Percentiles rank a stretch among this genome's conserved stretches.
Conservation (phyloP, 768 basidiomycete species). For the Goffeauzyma gilvescens region DNA sequence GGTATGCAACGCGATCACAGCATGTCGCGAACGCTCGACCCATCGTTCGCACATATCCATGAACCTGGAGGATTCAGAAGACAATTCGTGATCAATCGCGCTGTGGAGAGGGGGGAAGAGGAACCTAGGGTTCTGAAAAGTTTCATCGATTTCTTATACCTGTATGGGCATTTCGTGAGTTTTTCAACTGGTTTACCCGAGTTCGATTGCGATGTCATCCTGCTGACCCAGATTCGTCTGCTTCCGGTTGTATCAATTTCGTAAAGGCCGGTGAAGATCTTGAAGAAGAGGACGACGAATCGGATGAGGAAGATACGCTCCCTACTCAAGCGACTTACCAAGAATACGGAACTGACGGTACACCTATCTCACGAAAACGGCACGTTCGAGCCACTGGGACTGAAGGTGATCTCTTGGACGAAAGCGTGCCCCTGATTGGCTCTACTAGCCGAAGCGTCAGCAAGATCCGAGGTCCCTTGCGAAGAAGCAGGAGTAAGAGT, state of each 20-base stretch:
- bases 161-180: constrained; percentile 92
- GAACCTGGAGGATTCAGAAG: constrained; percentile 88
- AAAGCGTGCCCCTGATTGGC: constrained; percentile 5
- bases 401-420: too few relatives aligned
- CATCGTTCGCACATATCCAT: constrained; percentile 78
- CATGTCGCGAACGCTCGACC: constrained; percentile 35
- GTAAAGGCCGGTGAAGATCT: constrained; percentile 66
- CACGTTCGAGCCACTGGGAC: too few relatives aligned
- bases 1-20: constrained; percentile 12
- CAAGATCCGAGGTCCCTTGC: too few relatives aligned
- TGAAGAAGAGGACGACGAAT: constrained; percentile 51
- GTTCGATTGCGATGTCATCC: too few relatives aligned
- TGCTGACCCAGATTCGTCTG: too few relatives aligned
- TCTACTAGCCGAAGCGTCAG: too few relatives aligned
- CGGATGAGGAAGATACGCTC: constrained; percentile 43
- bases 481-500: constrained; percentile 38
- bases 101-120: constrained; percentile 46
- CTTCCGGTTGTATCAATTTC: too few relatives aligned
- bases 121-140: constrained; percentile 49
- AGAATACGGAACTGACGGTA: too few relatives aligned
- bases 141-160: constrained; percentile 81
- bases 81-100: constrained; percentile 59
- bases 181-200: too few relatives aligned
- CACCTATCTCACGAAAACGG: too few relatives aligned
- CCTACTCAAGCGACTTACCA: constrained; percentile 7